A percentile compares a stretch with the other conserved stretches of the same genome.
These are phyloP conservation scores for Ustilago lituana DNA, from an alignment of 1,284 basidiomycete genomes.

Conservation along the genomic window DNA sequence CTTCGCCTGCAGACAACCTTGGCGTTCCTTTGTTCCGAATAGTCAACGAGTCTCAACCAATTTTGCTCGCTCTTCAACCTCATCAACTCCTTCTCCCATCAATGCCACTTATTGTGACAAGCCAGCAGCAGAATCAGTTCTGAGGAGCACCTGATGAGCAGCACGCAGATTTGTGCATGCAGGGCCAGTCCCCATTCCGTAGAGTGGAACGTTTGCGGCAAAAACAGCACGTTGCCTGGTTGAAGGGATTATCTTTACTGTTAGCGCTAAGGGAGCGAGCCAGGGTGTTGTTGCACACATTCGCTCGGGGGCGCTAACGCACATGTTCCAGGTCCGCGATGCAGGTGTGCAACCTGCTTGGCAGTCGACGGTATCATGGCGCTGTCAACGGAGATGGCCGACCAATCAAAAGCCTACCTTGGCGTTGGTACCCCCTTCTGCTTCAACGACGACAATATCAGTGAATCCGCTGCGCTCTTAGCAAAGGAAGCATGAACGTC, in stretches of 20 bases:
- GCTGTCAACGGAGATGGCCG: constrained; percentile 31
- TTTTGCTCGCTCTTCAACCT: neutral
- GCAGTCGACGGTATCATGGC: constrained; percentile 26
- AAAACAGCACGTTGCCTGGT: constrained; percentile 21
- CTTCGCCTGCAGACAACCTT: constrained; percentile 10
- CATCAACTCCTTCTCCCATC: neutral
- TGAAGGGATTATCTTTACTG: too few relatives aligned
- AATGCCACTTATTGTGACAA: too few relatives aligned
- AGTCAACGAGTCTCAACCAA: neutral
- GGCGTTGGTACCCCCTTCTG: too few relatives aligned
- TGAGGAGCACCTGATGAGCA: too few relatives aligned
- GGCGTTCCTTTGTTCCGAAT: constrained; percentile 9
- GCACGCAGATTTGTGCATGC: too few relatives aligned
- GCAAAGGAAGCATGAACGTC: neutral
- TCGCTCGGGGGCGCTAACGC: constrained; percentile 2
- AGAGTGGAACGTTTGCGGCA: neutral
- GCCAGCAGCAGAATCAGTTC: too few relatives aligned
- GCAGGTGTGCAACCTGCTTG: constrained; percentile 18
- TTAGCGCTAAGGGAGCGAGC: constrained; percentile 10
- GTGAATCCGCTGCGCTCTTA: neutral
- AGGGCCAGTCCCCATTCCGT: neutral
- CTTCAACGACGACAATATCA: too few relatives aligned
- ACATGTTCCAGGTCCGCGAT: constrained; percentile 13
- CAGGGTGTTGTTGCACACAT: too few relatives aligned
- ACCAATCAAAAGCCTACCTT: constrained; percentile 32